Evolutionary conservation across 2,329 filamentous ascomycete genomes (phyloP).

Genomic region (Xylaria sp.): DNA sequence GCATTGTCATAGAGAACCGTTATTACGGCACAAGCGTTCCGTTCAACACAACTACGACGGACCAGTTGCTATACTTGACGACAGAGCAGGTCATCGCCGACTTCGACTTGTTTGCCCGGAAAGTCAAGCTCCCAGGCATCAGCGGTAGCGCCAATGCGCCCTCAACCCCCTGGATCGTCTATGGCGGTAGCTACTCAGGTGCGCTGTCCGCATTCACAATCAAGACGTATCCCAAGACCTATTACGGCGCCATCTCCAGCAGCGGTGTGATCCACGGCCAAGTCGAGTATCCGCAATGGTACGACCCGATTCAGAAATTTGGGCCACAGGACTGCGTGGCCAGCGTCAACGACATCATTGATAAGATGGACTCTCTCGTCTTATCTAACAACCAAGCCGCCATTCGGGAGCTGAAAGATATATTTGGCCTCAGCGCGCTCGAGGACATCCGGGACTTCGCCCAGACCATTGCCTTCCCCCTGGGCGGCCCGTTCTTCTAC

Average conservation of each 20-base stretch:
- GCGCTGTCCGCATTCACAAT: slow-evolving; percentile 55
- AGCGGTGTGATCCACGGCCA: slow-evolving; percentile 58
- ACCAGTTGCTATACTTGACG: slow-evolving; percentile 60
- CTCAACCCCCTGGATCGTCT: slow-evolving; percentile 53
- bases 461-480: slow-evolving; percentile 56
- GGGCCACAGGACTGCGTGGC: slow-evolving; percentile 61
- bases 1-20: slow-evolving; percentile 65
- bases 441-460: slow-evolving; percentile 60
- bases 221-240: slow-evolving; percentile 57
- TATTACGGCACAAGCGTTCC: slow-evolving; percentile 63
- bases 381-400: slow-evolving; percentile 54
- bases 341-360: slow-evolving; percentile 60
- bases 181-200: slow-evolving; percentile 48
- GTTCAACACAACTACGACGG: slow-evolving; percentile 60
- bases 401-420: slow-evolving; percentile 57
- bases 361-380: slow-evolving; percentile 61
- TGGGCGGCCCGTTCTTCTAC: slow-evolving; percentile 56
- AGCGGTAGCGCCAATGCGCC: slow-evolving; percentile 54
- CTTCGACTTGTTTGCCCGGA: slow-evolving; percentile 62
- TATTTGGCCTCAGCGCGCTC: slow-evolving; percentile 59
- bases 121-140: slow-evolving; percentile 58
- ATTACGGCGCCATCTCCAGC: slow-evolving; percentile 61
- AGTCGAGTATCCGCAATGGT: slow-evolving; percentile 61
- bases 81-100: slow-evolving; percentile 65
- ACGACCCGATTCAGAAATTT: slow-evolving; percentile 60